A percentile compares a stretch with the other conserved stretches of the same genome.
Evolutionary conservation across 352 stramenopile genomes (phyloP).

Genomic region (Elongisporangium prolatum): DNA sequence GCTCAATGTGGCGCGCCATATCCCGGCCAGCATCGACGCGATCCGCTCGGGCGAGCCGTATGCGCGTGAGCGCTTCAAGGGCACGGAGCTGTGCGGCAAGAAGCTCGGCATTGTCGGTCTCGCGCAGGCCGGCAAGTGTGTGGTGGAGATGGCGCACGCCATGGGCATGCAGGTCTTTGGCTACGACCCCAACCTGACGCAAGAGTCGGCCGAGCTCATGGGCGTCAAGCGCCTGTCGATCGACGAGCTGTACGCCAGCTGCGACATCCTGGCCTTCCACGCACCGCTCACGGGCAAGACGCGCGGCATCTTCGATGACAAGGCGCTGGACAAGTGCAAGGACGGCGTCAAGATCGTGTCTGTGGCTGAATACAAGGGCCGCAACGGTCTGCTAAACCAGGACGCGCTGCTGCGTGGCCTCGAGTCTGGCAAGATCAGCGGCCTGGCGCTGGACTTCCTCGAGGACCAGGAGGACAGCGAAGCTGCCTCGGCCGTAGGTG

Average conservation of each 20-base stretch:
- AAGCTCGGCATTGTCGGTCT: slow-evolving; percentile 67
- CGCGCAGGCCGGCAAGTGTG: slow-evolving; percentile 61
- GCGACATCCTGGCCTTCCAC: slow-evolving; percentile 94
- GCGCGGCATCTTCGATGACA: slow-evolving; percentile 82
- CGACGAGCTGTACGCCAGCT: slow-evolving; percentile 56
- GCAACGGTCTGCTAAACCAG: slow-evolving; percentile 77
- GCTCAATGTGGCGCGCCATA: slow-evolving; percentile 54
- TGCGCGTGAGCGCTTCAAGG: slow-evolving; percentile 45
- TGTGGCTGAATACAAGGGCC: slow-evolving; percentile 66
- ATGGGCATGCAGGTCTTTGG: slow-evolving; percentile 66
- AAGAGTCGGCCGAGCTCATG: slow-evolving; percentile 54
- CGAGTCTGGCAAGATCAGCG: slow-evolving; percentile 74
- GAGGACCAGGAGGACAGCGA: slow-evolving; percentile 15
- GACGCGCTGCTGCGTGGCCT: slow-evolving; percentile 67
- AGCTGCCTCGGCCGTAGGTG: slow-evolving; percentile 12
- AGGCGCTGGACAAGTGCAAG: slow-evolving; percentile 87
- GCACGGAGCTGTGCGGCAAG: slow-evolving; percentile 59
- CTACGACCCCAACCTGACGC: slow-evolving; percentile 72
- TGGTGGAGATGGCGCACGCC: slow-evolving; percentile 68
- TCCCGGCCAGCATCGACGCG: slow-evolving; percentile 44
- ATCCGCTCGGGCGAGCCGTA: slow-evolving; percentile 17
- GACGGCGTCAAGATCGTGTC: slow-evolving; percentile 87
- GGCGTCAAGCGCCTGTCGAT: slow-evolving; percentile 61
- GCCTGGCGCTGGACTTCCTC: slow-evolving; percentile 81
- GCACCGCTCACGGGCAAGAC: slow-evolving; percentile 92